phyloP scores from a whole-genome alignment of 345 rosid species.

The Bruguiera sexangula region DNA sequence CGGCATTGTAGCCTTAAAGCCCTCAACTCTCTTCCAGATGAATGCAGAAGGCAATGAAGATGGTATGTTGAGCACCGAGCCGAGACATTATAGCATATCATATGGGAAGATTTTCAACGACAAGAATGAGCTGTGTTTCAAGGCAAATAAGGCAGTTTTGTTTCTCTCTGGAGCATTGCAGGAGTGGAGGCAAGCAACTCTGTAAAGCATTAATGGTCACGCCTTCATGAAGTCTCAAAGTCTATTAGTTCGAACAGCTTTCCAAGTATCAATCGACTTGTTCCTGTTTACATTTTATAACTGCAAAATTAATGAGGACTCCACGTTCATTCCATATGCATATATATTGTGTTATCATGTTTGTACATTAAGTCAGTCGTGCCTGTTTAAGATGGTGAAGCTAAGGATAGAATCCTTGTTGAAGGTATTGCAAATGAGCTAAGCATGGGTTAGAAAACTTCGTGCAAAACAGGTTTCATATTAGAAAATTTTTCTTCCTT shows the following conservation, averaged over 20 bases:
- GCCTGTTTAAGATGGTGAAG: slow-evolving; percentile 45
- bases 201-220: slow-evolving; percentile 40
- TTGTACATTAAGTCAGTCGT: background rate
- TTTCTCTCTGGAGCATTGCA: slow-evolving; percentile 72
- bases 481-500: too few relatives aligned
- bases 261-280: background rate
- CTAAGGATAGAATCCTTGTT: slow-evolving; percentile 56
- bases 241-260: background rate
- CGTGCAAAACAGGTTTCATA: too few relatives aligned
- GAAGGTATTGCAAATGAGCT: slow-evolving; percentile 57
- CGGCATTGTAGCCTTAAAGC: too few relatives aligned
- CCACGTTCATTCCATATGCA: too few relatives aligned
- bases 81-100: too few relatives aligned
- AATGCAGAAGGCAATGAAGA: too few relatives aligned
- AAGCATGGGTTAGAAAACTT: too few relatives aligned
- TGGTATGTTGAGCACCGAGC: too few relatives aligned
- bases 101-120: too few relatives aligned
- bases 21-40: too few relatives aligned
- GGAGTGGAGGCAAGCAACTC: slow-evolving; percentile 59
- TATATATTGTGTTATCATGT: background rate
- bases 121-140: slow-evolving; percentile 29
- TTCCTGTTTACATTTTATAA: too few relatives aligned
- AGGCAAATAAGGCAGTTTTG: slow-evolving; percentile 79
- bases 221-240: slow-evolving; percentile 29
- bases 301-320: too few relatives aligned